Evolutionary conservation across 2,329 filamentous ascomycete genomes (phyloP).

Genomic region (Ophiocordyceps polyrhachis-furcata): DNA sequence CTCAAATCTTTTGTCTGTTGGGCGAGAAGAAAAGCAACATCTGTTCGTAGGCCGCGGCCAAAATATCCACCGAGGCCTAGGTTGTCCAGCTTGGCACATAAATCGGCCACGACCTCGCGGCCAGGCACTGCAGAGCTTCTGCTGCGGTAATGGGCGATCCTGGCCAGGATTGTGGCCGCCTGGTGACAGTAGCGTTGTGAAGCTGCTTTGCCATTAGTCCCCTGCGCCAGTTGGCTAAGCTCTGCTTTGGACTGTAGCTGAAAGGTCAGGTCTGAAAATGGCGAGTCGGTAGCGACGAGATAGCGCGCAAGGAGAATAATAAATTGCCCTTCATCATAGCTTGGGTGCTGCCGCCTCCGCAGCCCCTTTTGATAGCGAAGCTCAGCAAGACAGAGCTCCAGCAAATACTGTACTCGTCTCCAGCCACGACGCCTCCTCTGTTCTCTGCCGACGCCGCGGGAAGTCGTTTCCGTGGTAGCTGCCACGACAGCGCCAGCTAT

Average conservation of each 20-base stretch:
- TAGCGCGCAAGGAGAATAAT: slow-evolving; percentile 10
- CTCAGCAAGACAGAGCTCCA: slow-evolving; percentile 9
- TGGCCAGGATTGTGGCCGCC: slow-evolving; percentile 21
- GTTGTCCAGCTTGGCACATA: slow-evolving; percentile 21
- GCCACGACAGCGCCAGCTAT: slow-evolving; percentile 12
- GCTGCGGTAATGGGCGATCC: slow-evolving; percentile 27
- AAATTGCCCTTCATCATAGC: slow-evolving; percentile 6
- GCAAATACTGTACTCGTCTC: slow-evolving; percentile 9
- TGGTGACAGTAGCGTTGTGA: slow-evolving; percentile 9
- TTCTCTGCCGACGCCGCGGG: slow-evolving; percentile 1
- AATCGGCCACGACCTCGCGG: slow-evolving; percentile 16
- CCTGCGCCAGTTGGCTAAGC: slow-evolving; percentile 5
- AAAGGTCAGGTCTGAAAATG: slow-evolving; percentile 1
- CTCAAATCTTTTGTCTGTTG: slow-evolving; percentile 32
- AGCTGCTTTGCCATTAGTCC: slow-evolving; percentile 2
- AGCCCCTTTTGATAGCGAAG: slow-evolving; percentile 2
- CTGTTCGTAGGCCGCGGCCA: slow-evolving; percentile 20
- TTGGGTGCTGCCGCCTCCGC: neutral
- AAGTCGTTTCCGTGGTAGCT: slow-evolving; percentile 6
- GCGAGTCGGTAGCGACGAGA: slow-evolving; percentile 7
- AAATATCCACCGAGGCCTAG: slow-evolving; percentile 15
- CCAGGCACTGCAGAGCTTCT: slow-evolving; percentile 20
- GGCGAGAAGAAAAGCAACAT: slow-evolving; percentile 31
- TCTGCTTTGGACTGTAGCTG: slow-evolving; percentile 7
- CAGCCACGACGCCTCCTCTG: slow-evolving; percentile 4